phyloP scores from a whole-genome alignment of 495 filamentous ascomycete species.

The Zalerion maritima region DNA sequence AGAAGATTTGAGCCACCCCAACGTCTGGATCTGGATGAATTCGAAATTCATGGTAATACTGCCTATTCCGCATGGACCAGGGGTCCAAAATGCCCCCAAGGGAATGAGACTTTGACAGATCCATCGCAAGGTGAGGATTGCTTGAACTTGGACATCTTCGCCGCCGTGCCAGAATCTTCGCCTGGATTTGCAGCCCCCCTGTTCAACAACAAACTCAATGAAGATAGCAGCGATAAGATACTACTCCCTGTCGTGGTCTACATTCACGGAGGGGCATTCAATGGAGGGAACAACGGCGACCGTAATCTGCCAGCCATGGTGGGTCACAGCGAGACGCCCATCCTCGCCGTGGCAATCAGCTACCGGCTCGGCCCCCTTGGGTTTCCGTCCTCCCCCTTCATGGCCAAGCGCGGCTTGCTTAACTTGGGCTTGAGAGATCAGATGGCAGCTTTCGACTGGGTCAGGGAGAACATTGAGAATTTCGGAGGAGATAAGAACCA shows the following conservation, averaged over 20 bases:
- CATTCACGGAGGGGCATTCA: conserved; percentile 41
- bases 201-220: conserved; percentile 8
- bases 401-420: conserved; percentile 38
- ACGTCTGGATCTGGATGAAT: too few relatives aligned
- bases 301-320: conserved; percentile 37
- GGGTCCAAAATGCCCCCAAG: conserved; percentile 1
- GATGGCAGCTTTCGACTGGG: conserved; percentile 48
- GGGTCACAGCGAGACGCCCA: conserved; percentile 34
- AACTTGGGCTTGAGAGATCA: conserved; percentile 63
- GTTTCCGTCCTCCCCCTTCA: conserved; percentile 42
- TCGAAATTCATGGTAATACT: background rate
- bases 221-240: conserved; percentile 4
- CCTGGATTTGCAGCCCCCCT: too few relatives aligned
- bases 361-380: conserved; percentile 57
- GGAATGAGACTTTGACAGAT: background rate
- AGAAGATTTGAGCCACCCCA: too few relatives aligned
- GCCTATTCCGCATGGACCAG: background rate
- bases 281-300: conserved; percentile 25
- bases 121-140: conserved; percentile 30
- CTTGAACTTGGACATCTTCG: conserved; percentile 35
- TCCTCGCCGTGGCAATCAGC: conserved; percentile 50
- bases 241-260: conserved; percentile 46
- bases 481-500: conserved; percentile 50
- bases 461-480: conserved; percentile 39
- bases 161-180: background rate